These are phyloP conservation scores for Luffa aegyptiaca DNA, from an alignment of 306 rosid species.

Conservation along the genomic window DNA sequence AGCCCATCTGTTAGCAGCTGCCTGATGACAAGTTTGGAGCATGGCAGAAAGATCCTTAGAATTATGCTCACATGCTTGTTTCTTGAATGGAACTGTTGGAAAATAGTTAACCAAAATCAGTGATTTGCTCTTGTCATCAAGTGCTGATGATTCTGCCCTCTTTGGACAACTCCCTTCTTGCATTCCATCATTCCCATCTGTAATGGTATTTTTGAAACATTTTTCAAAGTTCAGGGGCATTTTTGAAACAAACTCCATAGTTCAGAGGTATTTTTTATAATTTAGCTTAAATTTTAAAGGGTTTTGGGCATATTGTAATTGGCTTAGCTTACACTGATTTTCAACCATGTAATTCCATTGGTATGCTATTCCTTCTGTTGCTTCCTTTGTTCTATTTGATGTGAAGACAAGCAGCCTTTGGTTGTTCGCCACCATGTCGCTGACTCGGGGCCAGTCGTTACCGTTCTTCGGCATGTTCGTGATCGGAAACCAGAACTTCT, in stretches of 20 bases:
- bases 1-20: constrained; percentile 71
- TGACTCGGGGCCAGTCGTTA: constrained; percentile 71
- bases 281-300: too few species aligned
- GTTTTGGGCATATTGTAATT: too few species aligned
- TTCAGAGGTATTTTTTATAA: too few species aligned
- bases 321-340: constrained; percentile 69
- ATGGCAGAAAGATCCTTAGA: constrained; percentile 40
- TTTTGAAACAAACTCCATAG: too few species aligned
- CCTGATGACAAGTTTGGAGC: constrained; percentile 53
- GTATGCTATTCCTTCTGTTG: constrained; percentile 72
- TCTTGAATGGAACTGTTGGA: constrained; percentile 36
- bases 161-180: constrained; percentile 56
- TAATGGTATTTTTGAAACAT: neutral
- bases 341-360: constrained; percentile 92
- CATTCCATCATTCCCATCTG: constrained; percentile 83
- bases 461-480: constrained; percentile 62
- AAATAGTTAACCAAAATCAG: constrained; percentile 71
- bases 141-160: constrained; percentile 59
- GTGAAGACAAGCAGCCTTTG: constrained; percentile 72
- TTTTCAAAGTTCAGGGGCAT: too few species aligned
- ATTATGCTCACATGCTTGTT: constrained; percentile 36
- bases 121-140: constrained; percentile 58
- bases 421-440: constrained; percentile 71
- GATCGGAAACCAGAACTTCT: constrained; percentile 75
- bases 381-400: constrained; percentile 44